These are phyloP conservation scores for Selaginella moellendorffii DNA, from an alignment of 75 land plant genomes.

Conservation along the genomic window DNA sequence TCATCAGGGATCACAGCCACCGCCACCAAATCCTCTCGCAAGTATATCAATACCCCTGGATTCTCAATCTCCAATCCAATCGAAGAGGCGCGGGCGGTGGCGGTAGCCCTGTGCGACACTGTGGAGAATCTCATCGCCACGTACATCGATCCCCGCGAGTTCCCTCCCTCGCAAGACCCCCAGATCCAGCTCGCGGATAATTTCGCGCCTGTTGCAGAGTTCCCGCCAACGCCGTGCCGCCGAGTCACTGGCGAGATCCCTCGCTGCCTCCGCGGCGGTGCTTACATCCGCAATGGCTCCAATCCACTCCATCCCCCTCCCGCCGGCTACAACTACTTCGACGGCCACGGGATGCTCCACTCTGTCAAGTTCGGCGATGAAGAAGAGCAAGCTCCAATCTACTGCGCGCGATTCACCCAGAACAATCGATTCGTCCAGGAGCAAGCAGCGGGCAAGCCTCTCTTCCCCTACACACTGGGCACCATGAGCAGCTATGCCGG, in stretches of 20 bases:
- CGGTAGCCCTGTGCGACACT: not conserved
- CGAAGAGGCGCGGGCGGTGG: not conserved
- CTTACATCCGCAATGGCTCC: not conserved
- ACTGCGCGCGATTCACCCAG: not conserved
- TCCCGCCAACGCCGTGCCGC: not conserved
- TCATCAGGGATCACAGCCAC: no score
- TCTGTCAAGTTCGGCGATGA: constrained; percentile 25
- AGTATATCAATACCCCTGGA: no score
- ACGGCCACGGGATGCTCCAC: constrained; percentile 90
- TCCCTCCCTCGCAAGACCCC: not conserved
- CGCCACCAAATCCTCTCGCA: no score
- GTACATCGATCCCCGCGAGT: not conserved
- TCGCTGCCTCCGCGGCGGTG: not conserved
- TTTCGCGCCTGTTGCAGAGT: not conserved
- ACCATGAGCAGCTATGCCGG: constrained; percentile 31
- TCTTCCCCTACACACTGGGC: constrained; percentile 38
- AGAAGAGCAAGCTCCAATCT: not conserved
- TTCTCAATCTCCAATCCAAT: no score
- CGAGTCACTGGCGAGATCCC: not conserved
- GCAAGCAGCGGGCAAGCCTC: constrained; percentile 17
- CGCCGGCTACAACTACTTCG: constrained; percentile 21
- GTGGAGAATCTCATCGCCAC: not conserved
- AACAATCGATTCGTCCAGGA: constrained; percentile 34
- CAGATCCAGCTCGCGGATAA: not conserved
- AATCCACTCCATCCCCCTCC: not conserved